Base-by-base conservation (phyloP, 2,329 filamentous ascomycete species). In the Gaeumannomyces sp. region DNA sequence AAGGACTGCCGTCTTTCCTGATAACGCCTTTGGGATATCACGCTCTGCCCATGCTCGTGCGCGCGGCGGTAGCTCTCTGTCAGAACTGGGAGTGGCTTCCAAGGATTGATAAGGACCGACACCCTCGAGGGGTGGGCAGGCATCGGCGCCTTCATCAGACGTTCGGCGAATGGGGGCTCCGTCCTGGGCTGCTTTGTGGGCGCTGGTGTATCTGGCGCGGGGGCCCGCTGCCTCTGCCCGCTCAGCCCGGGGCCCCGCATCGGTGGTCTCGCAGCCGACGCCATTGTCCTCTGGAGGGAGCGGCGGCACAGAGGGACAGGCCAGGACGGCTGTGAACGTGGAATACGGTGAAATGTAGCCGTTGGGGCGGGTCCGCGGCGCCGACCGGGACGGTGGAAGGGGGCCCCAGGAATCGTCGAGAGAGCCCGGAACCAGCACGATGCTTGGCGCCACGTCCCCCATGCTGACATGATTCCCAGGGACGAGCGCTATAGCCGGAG, bases 401-500 rank as follows among this genome's bases (percentile, higher is more conserved):
- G 59, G 60, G 65, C 66, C 69, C 68, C 67, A 68, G 68, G 69
- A 70, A 72, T 69, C 68, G 69, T 66, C 65, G 68, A 70, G 67
- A 70, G 65, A 67, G 68, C 63, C 64, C 63, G 64, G 62, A 64
- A 58, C 69, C 70, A 70, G 45, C 61, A 27, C n/a, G 31, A 64
- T 68, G 70, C 72, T 69, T 72, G 75, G 69, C 72, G 71, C 72
- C 74, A 73, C 71, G 74, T 75, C 75, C 78, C 77, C 78, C 77
- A 78, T 73, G 74, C 67, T 71, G 75, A 74, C 69, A 74, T 76
- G 76, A 78, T 76, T 75, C 78, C 77, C 73, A 78, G 74, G 73
- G 75, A 79, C 79, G 81, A 81, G 76, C 71, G 72, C 76, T 76
- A 80, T 78, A 70, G 73, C 65, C 65, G 70, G 71, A 65, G 68